Conservation (phyloP, 1,284 basidiomycete genomes). For the Melampsora americana region DNA sequence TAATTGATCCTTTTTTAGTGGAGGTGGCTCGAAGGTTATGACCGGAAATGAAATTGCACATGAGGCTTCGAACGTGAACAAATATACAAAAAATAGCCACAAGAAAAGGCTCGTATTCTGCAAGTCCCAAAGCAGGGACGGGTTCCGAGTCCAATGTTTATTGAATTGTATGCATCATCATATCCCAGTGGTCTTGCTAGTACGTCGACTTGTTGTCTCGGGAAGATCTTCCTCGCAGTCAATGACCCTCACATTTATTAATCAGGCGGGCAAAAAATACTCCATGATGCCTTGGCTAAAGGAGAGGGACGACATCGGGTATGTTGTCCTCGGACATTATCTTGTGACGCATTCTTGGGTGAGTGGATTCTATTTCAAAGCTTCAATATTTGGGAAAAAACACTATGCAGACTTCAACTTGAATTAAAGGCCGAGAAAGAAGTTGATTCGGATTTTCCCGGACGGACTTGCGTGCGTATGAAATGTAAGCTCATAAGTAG, state of each 20-base stretch:
- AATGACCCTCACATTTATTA: not conserved
- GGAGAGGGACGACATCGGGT: constrained; percentile 6
- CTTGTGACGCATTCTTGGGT: constrained; percentile 42
- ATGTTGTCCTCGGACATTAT: constrained; percentile 35
- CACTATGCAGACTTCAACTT: not conserved
- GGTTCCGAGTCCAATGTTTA: constrained; percentile 19
- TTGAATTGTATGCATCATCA: constrained; percentile 12
- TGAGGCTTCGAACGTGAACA: not conserved
- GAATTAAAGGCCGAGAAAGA: constrained; percentile 35
- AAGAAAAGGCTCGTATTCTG: constrained; percentile 12
- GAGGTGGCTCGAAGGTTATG: constrained; percentile 29
- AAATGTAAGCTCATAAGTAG: constrained; percentile 32
- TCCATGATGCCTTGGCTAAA: constrained; percentile 35
- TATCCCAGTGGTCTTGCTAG: constrained; percentile 31
- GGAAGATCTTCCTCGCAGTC: not conserved
- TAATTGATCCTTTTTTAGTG: constrained; percentile 25
- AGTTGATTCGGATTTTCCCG: not conserved
- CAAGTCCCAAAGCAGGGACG: constrained; percentile 23
- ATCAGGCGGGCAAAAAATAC: constrained; percentile 34
- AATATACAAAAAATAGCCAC: not conserved
- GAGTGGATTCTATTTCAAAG: constrained; percentile 16
- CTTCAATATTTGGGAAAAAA: not conserved
- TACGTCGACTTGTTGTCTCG: not conserved
- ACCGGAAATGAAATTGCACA: not conserved
- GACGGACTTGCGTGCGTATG: constrained; percentile 8